Conservation (phyloP, 306 rosid species). For the Ormosia semicastrata region DNA sequence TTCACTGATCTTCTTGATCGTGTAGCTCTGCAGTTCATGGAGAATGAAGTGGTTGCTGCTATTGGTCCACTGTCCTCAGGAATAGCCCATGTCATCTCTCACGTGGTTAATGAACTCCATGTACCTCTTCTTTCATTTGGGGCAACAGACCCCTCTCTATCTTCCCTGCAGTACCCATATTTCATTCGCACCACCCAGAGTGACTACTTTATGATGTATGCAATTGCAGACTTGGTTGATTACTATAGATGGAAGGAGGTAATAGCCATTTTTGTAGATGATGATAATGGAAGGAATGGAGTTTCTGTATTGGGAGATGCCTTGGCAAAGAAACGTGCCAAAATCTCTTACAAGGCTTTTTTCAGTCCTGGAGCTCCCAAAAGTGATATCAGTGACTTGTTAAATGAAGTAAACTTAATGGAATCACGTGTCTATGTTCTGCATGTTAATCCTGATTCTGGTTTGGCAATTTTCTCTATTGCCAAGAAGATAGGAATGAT, state of each 20-base stretch:
- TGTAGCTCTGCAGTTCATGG: conserved; percentile 90
- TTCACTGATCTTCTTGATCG: conserved; percentile 31
- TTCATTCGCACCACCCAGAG: conserved; percentile 75
- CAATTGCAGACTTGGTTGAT: conserved; percentile 72
- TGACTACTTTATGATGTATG: conserved; percentile 82
- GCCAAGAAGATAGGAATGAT: conserved; percentile 81
- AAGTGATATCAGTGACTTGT: conserved; percentile 51
- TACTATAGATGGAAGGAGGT: conserved; percentile 75
- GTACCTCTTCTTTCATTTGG: conserved; percentile 86
- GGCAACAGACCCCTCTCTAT: conserved; percentile 84
- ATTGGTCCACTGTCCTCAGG: conserved; percentile 97
- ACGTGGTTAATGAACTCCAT: conserved; percentile 85
- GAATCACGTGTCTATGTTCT: conserved; percentile 91
- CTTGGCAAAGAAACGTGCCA: conserved; percentile 65
- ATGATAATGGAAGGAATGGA: conserved; percentile 89
- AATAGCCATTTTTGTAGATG: conserved; percentile 83
- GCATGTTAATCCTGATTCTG: conserved; percentile 89
- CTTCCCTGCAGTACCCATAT: conserved; percentile 78
- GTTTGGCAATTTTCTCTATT: conserved; percentile 56
- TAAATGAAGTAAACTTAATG: conserved; percentile 72
- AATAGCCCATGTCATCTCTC: conserved; percentile 86
- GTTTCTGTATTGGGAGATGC: conserved; percentile 78
- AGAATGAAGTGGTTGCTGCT: conserved; percentile 65
- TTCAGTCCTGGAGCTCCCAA: conserved; percentile 55
- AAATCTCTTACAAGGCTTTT: conserved; percentile 77